Evolutionary conservation across 148 eudicot genomes (phyloP), one percentile per base, ranked within the genome.

Genomic region (Selenicereus undatus): DNA sequence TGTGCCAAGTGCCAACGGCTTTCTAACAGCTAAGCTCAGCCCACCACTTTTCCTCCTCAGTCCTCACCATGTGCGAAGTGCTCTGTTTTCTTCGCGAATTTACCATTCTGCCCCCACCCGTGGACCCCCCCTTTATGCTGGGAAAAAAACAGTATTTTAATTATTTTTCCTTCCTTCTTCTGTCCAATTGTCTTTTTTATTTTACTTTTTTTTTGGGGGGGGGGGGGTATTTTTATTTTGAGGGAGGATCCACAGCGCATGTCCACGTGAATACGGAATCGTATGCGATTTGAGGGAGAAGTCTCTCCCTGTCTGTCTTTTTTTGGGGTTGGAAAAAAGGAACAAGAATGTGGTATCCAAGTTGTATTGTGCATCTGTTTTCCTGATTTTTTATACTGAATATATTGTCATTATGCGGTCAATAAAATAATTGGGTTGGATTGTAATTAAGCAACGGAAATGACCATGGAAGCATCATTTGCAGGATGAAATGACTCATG

Each of bases 211-310:
- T 0, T 72, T 39, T 36, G 24, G 24, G 5, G 62, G 60, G 14
- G 43, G 60, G 32, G 21, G 22, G 1, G 52, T 48, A 48, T 48
- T 71, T 17, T 71, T 2, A 11, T 0, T 72, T 42, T 36, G 17
- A 21, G 6, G 62, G 43, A n/a, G 45, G 62, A 79, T 36, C 42
- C 74, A 80, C 76, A 81, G 60, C 80, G 58, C 80, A 81, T 56
- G 76, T 21, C 76, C 84, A 82, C 80, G 84, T 82, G 84, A 76
- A 76, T 82, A 71, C 30, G 72, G 84, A 58, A 82, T 82, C 80
- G 80, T 71, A 77, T 82, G 84, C 71, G 42, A 80, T 12, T 43
- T 72, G 1, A 68, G 29, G 56, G 76, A 26, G 43, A 21, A 69
- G 81, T 79, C 62, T 32, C n/a, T 52, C 75, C 22, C 73, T 5